Conservation (phyloP, 2,329 filamentous ascomycete genomes). For the Fusarium decemcellulare region DNA sequence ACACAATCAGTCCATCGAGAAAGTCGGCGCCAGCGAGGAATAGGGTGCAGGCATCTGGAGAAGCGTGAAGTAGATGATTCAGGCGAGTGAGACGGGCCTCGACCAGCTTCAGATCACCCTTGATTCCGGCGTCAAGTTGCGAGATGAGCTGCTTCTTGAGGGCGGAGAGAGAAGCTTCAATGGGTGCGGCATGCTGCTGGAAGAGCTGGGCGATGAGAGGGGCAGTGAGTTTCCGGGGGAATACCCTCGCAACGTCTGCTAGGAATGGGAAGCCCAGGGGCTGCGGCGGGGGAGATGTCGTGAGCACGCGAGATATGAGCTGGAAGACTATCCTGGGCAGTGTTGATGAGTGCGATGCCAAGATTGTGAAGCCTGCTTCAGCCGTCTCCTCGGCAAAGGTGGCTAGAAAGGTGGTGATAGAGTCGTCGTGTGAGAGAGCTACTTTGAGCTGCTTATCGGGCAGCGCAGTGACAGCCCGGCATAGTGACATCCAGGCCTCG, state of each 20-base stretch:
- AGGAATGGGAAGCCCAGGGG: conserved; percentile 78
- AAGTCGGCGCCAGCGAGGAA: conserved; percentile 91
- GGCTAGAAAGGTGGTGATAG: conserved; percentile 73
- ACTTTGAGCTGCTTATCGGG: conserved; percentile 68
- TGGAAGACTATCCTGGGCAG: conserved; percentile 77
- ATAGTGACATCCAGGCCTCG: conserved; percentile 80
- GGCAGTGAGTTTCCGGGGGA: conserved; percentile 73
- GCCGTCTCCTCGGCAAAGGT: conserved; percentile 75
- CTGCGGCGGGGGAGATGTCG: conserved; percentile 54
- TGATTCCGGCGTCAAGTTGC: conserved; percentile 73
- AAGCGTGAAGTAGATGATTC: conserved; percentile 75
- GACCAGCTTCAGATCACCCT: conserved; percentile 67
- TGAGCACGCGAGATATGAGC: conserved; percentile 71
- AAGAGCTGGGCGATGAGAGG: conserved; percentile 66
- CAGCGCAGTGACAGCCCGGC: conserved; percentile 74
- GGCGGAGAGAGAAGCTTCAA: conserved; percentile 70
- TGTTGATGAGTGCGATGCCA: conserved; percentile 53
- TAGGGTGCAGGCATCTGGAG: conserved; percentile 68
- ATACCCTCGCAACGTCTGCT: conserved; percentile 76
- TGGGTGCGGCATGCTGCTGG: conserved; percentile 60
- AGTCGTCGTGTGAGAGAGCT: conserved; percentile 68
- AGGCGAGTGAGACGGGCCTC: conserved; percentile 70
- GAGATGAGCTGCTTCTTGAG: conserved; percentile 75
- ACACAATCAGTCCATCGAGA: conserved; percentile 79
- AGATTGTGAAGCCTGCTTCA: conserved; percentile 52